phyloP scores from a whole-genome alignment of 75 land plant genomes.

The Picea sitchensis region DNA sequence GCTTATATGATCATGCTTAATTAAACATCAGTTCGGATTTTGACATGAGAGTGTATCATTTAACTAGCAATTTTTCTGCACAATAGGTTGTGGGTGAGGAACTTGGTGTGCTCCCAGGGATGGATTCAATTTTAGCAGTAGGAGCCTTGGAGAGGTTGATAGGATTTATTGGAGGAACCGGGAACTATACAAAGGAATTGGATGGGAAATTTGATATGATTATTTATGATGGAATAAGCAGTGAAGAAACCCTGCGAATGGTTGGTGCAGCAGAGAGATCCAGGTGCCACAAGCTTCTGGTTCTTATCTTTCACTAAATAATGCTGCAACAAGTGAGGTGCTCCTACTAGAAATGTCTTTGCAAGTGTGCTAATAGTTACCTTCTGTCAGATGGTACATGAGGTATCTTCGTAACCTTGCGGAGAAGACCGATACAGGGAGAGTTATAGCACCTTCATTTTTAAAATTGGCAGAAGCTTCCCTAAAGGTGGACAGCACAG shows the following conservation, averaged over 20 bases:
- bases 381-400: slow-evolving; percentile 70
- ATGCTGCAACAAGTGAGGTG: background rate
- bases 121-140: slow-evolving; percentile 82
- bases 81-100: slow-evolving; percentile 84
- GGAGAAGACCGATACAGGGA: slow-evolving; percentile 91
- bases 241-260: slow-evolving; percentile 75
- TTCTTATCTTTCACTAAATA: background rate
- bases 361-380: slow-evolving; percentile 5
- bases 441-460: slow-evolving; percentile 76
- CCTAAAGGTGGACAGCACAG: slow-evolving; percentile 22
- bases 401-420: slow-evolving; percentile 68
- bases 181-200: slow-evolving; percentile 6
- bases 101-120: slow-evolving; percentile 92
- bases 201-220: slow-evolving; percentile 64
- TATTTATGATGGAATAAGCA: slow-evolving; percentile 81
- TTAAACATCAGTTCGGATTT: background rate
- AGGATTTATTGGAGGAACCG: slow-evolving; percentile 33
- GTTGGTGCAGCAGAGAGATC: slow-evolving; percentile 66
- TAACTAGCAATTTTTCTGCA: slow-evolving; percentile 9
- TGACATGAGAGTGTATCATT: background rate
- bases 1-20: background rate
- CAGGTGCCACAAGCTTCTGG: slow-evolving; percentile 37
- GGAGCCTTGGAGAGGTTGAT: slow-evolving; percentile 50
- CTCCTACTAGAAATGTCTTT: slow-evolving; percentile 6
- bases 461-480: slow-evolving; percentile 70